phyloP scores from a whole-genome alignment of 371 early-diverging fungal genomes.

The Apophysomyces sp. region DNA sequence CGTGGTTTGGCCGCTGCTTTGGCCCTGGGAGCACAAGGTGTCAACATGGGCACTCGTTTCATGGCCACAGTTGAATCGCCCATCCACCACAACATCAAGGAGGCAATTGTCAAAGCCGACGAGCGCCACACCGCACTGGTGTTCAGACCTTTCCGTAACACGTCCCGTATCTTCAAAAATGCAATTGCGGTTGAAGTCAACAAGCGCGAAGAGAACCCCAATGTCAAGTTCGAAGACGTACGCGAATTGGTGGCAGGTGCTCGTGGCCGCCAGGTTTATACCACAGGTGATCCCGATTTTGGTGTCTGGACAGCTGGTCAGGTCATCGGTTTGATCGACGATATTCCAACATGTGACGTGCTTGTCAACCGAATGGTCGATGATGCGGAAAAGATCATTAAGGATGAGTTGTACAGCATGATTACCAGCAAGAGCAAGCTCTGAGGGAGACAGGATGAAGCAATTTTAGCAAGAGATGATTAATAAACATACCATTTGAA shows the following conservation, averaged over 20 bases:
- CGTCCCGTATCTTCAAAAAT: constrained; percentile 78
- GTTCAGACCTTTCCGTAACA: constrained; percentile 80
- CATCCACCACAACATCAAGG: constrained; percentile 73
- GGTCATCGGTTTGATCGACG: constrained; percentile 73
- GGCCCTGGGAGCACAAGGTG: constrained; percentile 69
- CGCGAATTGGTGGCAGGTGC: constrained; percentile 68
- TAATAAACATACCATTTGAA: no score
- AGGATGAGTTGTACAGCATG: constrained; percentile 19
- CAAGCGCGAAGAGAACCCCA: constrained; percentile 56
- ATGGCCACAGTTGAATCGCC: constrained; percentile 78
- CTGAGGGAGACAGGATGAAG: no score
- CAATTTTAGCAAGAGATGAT: no score
- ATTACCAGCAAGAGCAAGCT: not conserved
- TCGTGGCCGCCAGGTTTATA: constrained; percentile 70
- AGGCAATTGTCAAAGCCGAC: constrained; percentile 68
- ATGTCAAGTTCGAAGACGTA: constrained; percentile 67
- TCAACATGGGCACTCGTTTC: constrained; percentile 86
- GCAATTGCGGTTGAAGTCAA: constrained; percentile 70
- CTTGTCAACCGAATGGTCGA: constrained; percentile 56
- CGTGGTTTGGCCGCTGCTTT: constrained; percentile 71
- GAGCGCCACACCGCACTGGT: constrained; percentile 69
- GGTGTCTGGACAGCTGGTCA: constrained; percentile 82
- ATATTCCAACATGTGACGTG: constrained; percentile 75
- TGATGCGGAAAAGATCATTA: constrained; percentile 55
- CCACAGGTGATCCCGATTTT: constrained; percentile 67